phyloP scores from a whole-genome alignment of 306 rosid genomes.

The Trifolium subterraneum region DNA sequence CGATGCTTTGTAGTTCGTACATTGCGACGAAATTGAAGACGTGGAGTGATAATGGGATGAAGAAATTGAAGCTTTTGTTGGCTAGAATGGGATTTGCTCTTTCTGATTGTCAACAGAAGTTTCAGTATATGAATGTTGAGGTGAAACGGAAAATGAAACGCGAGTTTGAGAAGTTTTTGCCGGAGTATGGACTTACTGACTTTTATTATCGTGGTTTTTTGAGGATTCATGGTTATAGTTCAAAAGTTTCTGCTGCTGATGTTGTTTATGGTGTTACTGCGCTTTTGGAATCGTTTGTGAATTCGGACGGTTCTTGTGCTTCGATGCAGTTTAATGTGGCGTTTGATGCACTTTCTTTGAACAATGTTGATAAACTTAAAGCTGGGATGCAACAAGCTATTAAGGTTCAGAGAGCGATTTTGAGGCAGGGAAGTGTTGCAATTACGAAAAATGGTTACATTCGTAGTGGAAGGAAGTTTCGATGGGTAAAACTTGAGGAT shows the following conservation, averaged over 20 bases:
- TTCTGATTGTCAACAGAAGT: constrained; percentile 94
- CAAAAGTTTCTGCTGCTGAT: constrained; percentile 94
- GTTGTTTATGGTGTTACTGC: constrained; percentile 99
- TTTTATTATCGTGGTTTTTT: constrained; percentile 86
- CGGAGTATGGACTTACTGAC: constrained; percentile 88
- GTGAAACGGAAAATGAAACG: constrained; percentile 84
- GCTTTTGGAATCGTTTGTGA: constrained; percentile 80
- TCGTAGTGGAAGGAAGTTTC: constrained; percentile 87
- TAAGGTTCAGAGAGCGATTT: constrained; percentile 81
- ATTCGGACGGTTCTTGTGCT: constrained; percentile 79
- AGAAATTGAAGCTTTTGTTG: constrained; percentile 82
- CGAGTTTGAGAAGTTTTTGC: constrained; percentile 78
- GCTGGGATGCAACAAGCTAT: constrained; percentile 91
- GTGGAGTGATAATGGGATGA: constrained; percentile 95
- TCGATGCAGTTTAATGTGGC: constrained; percentile 85
- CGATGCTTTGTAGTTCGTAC: constrained; percentile 89
- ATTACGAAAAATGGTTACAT: constrained; percentile 79
- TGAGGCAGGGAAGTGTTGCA: constrained; percentile 89
- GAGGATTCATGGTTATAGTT: constrained; percentile 76
- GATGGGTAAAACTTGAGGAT: constrained; percentile 95
- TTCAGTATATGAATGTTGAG: constrained; percentile 87
- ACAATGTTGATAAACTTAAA: constrained; percentile 76
- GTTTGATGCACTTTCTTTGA: constrained; percentile 80
- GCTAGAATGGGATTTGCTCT: constrained; percentile 96
- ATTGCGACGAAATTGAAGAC: constrained; percentile 90